Base-by-base conservation (phyloP, 2,329 filamentous ascomycete species). In the Ceratocystis huliohia region DNA sequence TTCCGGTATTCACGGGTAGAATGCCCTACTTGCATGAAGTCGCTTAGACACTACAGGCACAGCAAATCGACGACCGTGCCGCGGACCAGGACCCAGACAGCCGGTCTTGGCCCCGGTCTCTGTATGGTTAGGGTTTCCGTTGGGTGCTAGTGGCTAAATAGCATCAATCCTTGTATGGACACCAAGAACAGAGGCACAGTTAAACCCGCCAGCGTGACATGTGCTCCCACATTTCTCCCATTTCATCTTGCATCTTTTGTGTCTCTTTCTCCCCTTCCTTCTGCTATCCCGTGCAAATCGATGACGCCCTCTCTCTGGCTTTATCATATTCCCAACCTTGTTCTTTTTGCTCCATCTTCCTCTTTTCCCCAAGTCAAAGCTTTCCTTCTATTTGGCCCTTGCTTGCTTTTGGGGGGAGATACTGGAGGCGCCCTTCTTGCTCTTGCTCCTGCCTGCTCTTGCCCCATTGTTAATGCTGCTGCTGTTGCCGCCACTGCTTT, bases 241-340 rank as follows among this genome's bases (percentile, higher is more conserved):
- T 20, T 48, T 20, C 20, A n/a, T 48, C 2, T 48, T 48, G 17
- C n/a, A n/a, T 20, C 17, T 48, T 20, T 5, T 48, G 17, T 17
- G 8, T 48, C 8, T 48, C 8, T 8, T 48, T 48, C 46, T 22
- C 46, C 46, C 17, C 46, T 10, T 20, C 17, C 20, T 25, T 25
- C 48, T 22, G n/a, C 15, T 28, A 15, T 53, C 8, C 33, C 37
- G 20, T n/a, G 22, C 37, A 41, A 46, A n/a, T 33, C 33, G 61
- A 62, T 28, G 37, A 63, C 61, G 61, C 33, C 10, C 61, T n/a
- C 10, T 25, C 37, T 33, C 20, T n/a, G 30, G 61, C 28, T 46
- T n/a, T 59, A 22, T 41, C 37, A 41, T 41, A 41, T 41, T 41
- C 37, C 56, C 56, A 59, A 37, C 56, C 56, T 59, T 59, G 28